Evolutionary conservation across 1,284 basidiomycete species (phyloP), one percentile per base, ranked within the genome.

Genomic region (Ceratobasidium theobromae): DNA sequence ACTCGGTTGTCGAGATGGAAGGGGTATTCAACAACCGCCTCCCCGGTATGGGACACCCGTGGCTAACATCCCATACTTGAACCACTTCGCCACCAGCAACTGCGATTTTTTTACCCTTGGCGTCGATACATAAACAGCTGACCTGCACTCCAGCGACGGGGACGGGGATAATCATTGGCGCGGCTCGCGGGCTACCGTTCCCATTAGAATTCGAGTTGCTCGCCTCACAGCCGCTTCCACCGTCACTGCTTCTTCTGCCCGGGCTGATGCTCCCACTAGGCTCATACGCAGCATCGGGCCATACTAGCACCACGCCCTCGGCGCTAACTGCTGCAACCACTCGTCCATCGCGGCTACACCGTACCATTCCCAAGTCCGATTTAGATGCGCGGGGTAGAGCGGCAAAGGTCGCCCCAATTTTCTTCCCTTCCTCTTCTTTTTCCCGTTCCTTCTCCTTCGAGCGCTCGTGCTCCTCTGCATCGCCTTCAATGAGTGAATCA

Each of bases 341-440:
- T 43, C 77, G 77, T 3, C 89, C 86, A 70, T 89, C 84, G 32
- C 79, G 80, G 72, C 86, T 91, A 0, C 84, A 76, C 0, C 86
- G 86, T n/a, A 95, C 78, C 35, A 93, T 78, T 67, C 93, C 92
- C 12, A 96, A 84, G 71, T 97, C 94, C 12, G 87, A 88, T 0
- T 82, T 75, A 71, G 92, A 92, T 4, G 85, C 84, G 38, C 91
- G 85, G 9, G 91, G 87, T 12, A 94, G 79, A 12, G 91, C 87
- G 8, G 81, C 79, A 70, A 94, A 91, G 12, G 80, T 76, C 3
- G 88, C 74, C 18, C 77, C 74, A 23, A 76, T 78, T 60, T 83
- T 79, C 4, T 86, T 74, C 11, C 65, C 66, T 8, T 69, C 70
- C 6, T 72, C 67, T 8, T 69, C 69, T 2, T 54, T 70, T 21